phyloP scores from a whole-genome alignment of 2,329 filamentous ascomycete genomes.

The Xylariales sp. region DNA sequence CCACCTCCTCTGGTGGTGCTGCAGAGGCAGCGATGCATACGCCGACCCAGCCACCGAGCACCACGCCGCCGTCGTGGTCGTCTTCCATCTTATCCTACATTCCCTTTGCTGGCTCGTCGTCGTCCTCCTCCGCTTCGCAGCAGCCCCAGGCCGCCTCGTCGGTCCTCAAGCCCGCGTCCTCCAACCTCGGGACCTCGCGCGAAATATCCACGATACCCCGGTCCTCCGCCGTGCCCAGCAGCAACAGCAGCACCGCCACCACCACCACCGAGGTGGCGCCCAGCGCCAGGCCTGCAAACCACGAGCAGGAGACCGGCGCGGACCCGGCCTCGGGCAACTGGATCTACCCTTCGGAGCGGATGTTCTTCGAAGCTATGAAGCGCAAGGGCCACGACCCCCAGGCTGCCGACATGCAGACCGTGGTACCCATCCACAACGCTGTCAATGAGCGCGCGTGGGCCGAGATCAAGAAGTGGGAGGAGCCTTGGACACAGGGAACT shows the following conservation, averaged over 20 bases:
- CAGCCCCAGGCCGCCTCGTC: conserved; percentile 9
- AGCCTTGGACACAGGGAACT: conserved; percentile 54
- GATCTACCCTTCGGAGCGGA: conserved; percentile 94
- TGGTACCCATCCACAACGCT: conserved; percentile 96
- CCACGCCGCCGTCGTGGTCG: conserved; percentile 36
- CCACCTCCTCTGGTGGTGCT: conserved; percentile 11
- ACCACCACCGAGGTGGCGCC: conserved; percentile 28
- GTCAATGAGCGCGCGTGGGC: conserved; percentile 96
- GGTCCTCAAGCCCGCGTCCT: conserved; percentile 2
- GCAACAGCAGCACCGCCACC: conserved; percentile 29
- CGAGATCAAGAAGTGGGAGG: conserved; percentile 88
- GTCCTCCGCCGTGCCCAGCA: conserved; percentile 34
- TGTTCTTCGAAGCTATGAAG: conserved; percentile 97
- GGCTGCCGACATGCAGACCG: conserved; percentile 77
- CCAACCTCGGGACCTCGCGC: conserved; percentile 58
- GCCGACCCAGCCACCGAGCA: conserved; percentile 29
- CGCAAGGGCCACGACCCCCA: conserved; percentile 76
- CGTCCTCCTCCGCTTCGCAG: conserved; percentile 13
- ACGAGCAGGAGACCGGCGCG: conserved; percentile 71
- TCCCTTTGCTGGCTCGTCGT: conserved; percentile 31
- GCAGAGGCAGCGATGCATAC: conserved; percentile 20
- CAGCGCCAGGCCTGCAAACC: conserved; percentile 56
- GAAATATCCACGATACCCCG: conserved; percentile 78
- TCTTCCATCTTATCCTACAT: conserved; percentile 37
- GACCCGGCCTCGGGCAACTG: conserved; percentile 75